Base-by-base conservation (phyloP, 2,329 filamentous ascomycete species). In the Nectriaceae sp. region DNA sequence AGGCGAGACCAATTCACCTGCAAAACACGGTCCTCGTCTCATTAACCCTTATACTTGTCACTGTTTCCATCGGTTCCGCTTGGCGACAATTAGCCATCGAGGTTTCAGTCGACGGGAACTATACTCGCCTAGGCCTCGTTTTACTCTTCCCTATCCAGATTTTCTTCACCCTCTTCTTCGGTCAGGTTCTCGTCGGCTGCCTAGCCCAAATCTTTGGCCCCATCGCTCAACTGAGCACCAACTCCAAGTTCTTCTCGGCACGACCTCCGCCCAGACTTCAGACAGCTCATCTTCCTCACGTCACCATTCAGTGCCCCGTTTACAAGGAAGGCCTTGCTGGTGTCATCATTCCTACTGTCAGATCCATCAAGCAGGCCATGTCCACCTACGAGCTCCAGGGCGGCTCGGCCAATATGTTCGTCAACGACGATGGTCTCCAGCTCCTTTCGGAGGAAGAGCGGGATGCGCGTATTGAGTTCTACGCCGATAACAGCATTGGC, bases 281-380 rank as follows among this genome's bases (percentile, higher is more conserved):
- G 47, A 72, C 70, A 1, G 62, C 71, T 5, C 64, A 75, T 21
- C 76, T 92, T 15, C 88, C 87, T 2, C 88, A 90, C 63, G 77
- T 90, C 54, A 93, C 89, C 3, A 88, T 95, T 36, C 90, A 96
- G 64, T 92, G 89, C 66, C 90, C 90, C 4, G 88, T 95, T 0
- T 95, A 94, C 74, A 94, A 93, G 68, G 90, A 95, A 67, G 89
- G 89, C 55, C 77, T 95, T 3, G 73, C 73, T 29, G 82, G 76
- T 52, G 90, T 95, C 67, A 91, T 92, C 61, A 80, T 78, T 18
- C 89, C 89, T 6, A 93, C 89, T 0, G 82, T 92, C 60, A 84
- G 83, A 61, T 91, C 88, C 2, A 79, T 92, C 70, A 90, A 90
- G 71, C 80, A 86, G 59, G 87, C 87, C 53, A 89, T 90, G 64